These are phyloP conservation scores for Mortierella sp. DNA, from an alignment of 371 early-diverging fungal genomes.

Conservation along the genomic window DNA sequence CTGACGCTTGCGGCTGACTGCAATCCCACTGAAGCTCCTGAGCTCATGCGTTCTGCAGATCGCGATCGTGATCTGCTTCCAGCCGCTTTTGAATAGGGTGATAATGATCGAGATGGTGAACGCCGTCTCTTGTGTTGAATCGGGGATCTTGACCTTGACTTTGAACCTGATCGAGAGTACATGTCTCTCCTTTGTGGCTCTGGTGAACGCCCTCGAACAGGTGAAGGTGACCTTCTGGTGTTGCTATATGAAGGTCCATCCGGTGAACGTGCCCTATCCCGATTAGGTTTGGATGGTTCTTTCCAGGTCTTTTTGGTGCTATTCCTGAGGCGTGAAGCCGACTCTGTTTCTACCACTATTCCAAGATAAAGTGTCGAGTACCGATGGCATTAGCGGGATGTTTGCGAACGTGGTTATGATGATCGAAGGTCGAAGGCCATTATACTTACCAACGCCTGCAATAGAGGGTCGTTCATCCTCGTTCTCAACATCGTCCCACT, in stretches of 20 bases:
- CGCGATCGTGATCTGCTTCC: conserved; percentile 24
- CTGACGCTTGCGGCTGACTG: conserved; percentile 62
- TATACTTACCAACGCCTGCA: conserved; percentile 53
- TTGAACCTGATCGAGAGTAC: conserved; percentile 29
- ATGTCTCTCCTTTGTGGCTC: conserved; percentile 8
- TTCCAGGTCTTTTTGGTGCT: conserved; percentile 30
- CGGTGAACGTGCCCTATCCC: background rate
- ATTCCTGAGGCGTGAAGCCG: conserved; percentile 21
- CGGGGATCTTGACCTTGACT: conserved; percentile 24
- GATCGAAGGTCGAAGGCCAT: background rate
- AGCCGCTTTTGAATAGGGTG: conserved; percentile 16
- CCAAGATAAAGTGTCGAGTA: background rate
- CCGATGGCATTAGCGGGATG: too few species aligned
- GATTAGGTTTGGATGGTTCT: background rate
- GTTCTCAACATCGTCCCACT: conserved; percentile 60
- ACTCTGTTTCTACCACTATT: conserved; percentile 40
- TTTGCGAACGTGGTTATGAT: background rate
- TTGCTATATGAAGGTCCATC: background rate
- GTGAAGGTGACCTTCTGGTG: conserved; percentile 18
- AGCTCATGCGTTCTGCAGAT: conserved; percentile 58
- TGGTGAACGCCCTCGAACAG: conserved; percentile 18
- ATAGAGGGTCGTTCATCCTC: conserved; percentile 62
- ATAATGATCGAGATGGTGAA: conserved; percentile 25
- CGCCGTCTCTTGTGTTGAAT: conserved; percentile 27
- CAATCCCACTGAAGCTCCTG: conserved; percentile 66